Percentiles rank a stretch among this genome's conserved stretches.
Evolutionary conservation across 1,139 yeast species (phyloP).

Genomic region (Candida sojae): DNA sequence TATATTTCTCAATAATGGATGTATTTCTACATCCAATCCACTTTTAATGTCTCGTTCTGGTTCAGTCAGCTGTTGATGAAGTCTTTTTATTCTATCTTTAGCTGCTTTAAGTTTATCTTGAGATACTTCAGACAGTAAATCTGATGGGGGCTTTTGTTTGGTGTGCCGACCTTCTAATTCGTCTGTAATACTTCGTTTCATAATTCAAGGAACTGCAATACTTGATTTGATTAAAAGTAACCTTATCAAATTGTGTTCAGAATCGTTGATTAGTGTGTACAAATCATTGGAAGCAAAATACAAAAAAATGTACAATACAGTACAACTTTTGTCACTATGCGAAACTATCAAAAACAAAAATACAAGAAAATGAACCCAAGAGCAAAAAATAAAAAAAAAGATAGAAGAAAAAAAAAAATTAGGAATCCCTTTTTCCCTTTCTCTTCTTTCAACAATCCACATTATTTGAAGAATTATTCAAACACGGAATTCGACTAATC

Average conservation of each 20-base stretch:
- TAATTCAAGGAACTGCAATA: background rate
- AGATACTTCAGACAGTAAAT: background rate
- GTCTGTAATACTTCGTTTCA: background rate
- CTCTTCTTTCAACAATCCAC: background rate
- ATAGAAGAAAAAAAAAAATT: background rate
- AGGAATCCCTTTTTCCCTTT: constrained; percentile 1
- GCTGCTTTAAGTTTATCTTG: constrained; percentile 3
- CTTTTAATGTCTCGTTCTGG: constrained; percentile 18
- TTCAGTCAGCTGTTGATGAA: constrained; percentile 1
- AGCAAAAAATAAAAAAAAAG: background rate
- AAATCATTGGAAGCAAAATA: background rate
- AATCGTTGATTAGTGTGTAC: background rate
- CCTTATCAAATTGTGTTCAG: too few species aligned
- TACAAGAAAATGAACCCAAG: too few species aligned
- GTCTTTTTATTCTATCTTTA: constrained; percentile 1
- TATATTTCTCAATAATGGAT: constrained; percentile 53
- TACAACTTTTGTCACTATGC: background rate
- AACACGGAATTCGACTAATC: background rate
- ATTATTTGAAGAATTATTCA: background rate
- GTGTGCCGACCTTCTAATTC: background rate
- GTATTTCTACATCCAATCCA: constrained; percentile 58
- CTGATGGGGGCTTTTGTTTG: background rate
- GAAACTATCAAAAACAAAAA: background rate
- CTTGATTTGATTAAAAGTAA: too few species aligned
- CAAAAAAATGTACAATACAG: background rate